These are phyloP conservation scores for Plasmodium knowlesi DNA, from an alignment of 169 alveolate species.

Conservation along the genomic window DNA sequence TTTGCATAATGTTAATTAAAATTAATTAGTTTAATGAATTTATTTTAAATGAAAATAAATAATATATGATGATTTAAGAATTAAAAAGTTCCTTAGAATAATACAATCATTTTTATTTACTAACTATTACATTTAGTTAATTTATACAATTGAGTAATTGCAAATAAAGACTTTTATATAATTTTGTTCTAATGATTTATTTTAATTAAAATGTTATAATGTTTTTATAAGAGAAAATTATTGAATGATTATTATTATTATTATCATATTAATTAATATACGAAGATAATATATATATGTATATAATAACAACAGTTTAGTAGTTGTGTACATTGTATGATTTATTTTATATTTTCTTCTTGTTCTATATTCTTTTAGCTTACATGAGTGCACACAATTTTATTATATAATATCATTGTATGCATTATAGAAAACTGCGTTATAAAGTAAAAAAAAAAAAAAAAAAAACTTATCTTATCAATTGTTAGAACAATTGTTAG, in stretches of 20 bases:
- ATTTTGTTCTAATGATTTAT: not conserved
- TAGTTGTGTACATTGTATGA: not conserved
- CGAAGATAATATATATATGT: not conserved
- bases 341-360: not conserved
- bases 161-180: not conserved
- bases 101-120: not conserved
- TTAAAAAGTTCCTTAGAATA: not conserved
- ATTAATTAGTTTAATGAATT: not conserved
- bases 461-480: not conserved
- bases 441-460: not conserved
- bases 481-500: not conserved
- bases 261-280: not conserved
- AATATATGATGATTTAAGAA: not conserved
- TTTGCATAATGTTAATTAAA: not conserved
- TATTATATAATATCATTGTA: not conserved
- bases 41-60: not conserved
- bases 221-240: not conserved
- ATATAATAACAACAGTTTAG: not conserved
- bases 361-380: not conserved
- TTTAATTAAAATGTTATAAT: not conserved
- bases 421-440: not conserved
- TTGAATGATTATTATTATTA: not conserved
- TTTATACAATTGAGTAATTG: not conserved
- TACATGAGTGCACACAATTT: not conserved
- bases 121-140: not conserved